These are phyloP conservation scores for Russula ochroleuca DNA, from an alignment of 768 basidiomycete species.

Conservation along the genomic window DNA sequence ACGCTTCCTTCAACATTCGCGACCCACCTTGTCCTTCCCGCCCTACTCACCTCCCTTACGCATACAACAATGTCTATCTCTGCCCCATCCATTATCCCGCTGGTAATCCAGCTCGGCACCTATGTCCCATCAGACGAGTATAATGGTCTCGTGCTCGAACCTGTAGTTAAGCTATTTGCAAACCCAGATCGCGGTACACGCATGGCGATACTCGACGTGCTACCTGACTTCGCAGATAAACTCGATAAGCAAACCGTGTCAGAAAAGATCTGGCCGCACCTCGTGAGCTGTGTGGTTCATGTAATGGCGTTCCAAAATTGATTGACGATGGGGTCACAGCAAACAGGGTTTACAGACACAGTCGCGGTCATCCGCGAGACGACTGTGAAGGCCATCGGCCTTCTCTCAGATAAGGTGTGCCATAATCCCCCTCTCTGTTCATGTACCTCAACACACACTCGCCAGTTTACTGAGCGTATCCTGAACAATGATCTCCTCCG, in stretches of 20 bases:
- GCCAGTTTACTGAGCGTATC: constrained; percentile 80
- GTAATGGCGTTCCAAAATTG: not conserved
- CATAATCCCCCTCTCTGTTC: not conserved
- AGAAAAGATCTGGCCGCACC: constrained; percentile 89
- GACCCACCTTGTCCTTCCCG: constrained; percentile 81
- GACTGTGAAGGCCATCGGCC: constrained; percentile 81
- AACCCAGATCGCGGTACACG: constrained; percentile 91
- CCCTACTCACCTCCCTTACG: constrained; percentile 66
- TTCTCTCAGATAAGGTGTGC: constrained; percentile 77
- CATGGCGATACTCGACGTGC: constrained; percentile 87
- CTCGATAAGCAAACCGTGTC: constrained; percentile 80
- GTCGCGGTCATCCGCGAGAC: constrained; percentile 93
- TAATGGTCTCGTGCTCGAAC: constrained; percentile 58
- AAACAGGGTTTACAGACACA: constrained; percentile 94
- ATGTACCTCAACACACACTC: constrained; percentile 2
- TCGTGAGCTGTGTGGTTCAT: constrained; percentile 49
- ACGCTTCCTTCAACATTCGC: constrained; percentile 86
- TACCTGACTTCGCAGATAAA: constrained; percentile 80
- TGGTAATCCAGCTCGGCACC: constrained; percentile 77
- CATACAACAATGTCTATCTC: constrained; percentile 66
- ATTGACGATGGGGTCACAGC: constrained; percentile 44
- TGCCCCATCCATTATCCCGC: constrained; percentile 72
- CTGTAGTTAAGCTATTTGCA: constrained; percentile 78
- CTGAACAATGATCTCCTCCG: constrained; percentile 96
- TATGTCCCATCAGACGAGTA: constrained; percentile 71